Evolutionary conservation across 164 flowering plant species (phyloP), one percentile per base, ranked within the genome.

Genomic region (Nymphaea thermarum): DNA sequence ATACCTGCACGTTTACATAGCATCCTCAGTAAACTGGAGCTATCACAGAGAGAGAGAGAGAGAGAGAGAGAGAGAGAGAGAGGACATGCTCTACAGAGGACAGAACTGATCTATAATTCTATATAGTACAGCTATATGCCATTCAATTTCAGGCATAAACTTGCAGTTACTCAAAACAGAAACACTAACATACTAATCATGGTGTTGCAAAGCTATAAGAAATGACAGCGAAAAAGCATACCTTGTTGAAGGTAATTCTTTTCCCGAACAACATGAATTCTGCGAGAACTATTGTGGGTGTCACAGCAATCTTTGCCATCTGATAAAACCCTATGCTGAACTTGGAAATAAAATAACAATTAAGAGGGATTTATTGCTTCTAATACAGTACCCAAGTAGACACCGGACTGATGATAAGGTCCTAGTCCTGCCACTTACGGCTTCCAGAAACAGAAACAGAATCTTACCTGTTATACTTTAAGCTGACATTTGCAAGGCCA

Each of bases 251-350:
- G 43, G 91, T 83, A 70, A 90, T 80, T 41, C 68, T 82, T 75
- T 83, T 90, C 61, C 74, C 67, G 65, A 78, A 85, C 43, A 85
- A 79, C 44, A 88, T 69, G 80, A 90, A 90, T 74, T 90, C 96
- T 45, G 90, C 81, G 16, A 87, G 76, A 63, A 85, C 96, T 75
- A 90, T 88, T 44, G 92, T 83, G 44, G 94, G 96, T 59, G 96
- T 90, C 65, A 88, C 94, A 10, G 90, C 83, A 66, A 90, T 88
- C 70, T 90, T 90, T 42, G 94, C 90, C 96, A 90, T 90, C 72
- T 90, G 96, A 71, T 90, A 90, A 77, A 90, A 88, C 43, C 96
- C 96, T 43, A 90, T 86, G 71, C 96, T 90, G 84, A 77, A 79
- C 0, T 16, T 44, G 17, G 6, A 65, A 47, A 8, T 10, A 69